Evolutionary conservation across 2,329 filamentous ascomycete genomes (phyloP), one percentile per base, ranked within the genome.

Genomic region (Aspergillus cejpii): DNA sequence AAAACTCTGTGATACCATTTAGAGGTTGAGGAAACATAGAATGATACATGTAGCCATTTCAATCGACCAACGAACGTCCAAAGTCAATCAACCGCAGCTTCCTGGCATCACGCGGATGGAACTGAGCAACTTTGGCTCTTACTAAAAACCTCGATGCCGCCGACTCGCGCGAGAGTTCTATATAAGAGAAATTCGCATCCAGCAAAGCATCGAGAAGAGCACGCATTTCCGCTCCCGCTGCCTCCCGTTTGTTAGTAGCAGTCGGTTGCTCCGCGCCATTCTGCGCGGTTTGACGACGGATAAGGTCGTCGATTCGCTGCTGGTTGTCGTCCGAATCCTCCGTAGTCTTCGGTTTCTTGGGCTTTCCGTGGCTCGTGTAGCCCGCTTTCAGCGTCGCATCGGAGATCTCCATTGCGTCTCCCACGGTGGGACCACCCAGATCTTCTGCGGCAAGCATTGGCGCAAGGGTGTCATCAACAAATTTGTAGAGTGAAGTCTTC

Each of bases 401-500:
- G 6, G 72, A 76, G 55, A 71, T 81, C 67, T 85, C 80, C 59
- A 84, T 74, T 55, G 83, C 73, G 53, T 87, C 84, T 3, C 88
- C 86, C 1, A 90, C 86, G 8, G 89, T 83, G 0, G 88, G 87
- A 0, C 88, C 87, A 6, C 88, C 88, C 1, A 90, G 74, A 58
- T 89, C 85, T 67, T 94, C 88, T 1, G 86, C 85, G 5, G 87
- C 87, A 34, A 94, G 73, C 80, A 91, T 85, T 2, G 78, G 68
- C 1, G 85, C 84, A 1, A 94, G 74, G 31, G 80, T 76, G 34
- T 79, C 70, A 49, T 86, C 79, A 45, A 91, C 82, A 58, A 94
- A 94, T 12, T 69, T 70, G 51, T 83, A 78, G 44, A 94, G 74
- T 0, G 78, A 74, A 45, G 75, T 76, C 44, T 85, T 77, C 12